Base-by-base conservation (phyloP, 768 basidiomycete genomes). In the Amanita muscaria region DNA sequence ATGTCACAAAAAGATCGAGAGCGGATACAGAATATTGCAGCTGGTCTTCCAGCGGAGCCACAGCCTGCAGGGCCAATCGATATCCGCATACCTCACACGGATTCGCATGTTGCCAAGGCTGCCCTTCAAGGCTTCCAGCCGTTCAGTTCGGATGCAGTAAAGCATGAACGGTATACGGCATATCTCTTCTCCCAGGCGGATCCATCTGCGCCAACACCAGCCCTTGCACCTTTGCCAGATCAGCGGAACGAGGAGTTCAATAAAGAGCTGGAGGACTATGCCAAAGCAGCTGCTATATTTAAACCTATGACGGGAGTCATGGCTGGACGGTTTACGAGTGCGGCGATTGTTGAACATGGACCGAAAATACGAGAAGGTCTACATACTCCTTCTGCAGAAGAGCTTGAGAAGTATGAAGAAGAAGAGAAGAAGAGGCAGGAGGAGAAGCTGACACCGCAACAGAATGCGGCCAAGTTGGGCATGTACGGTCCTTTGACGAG, bases 401-500 rank as follows among this genome's bases (percentile, higher is more conserved):
- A 77, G 33, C 62, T 66, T 2, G 60, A 62, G 12, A 62, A 63
- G 45, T 69, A 73, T 36, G 65, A 70, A 44, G 67, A 62, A 27
- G 66, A 42, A 9, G 41, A 68, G 47, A 57, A 64, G 51, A 63
- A 65, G 43, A 62, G 65, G 35, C 67, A 64, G 47, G 69, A 70
- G 41, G 74, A 82, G 51, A 76, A 83, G 37, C 73, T 83, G 51
- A 82, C 74, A 14, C 89, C 91, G 3, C 82, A 82, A 55, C 80
- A 76, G 52, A 69, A 87, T 51, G 93, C 96, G 0, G 92, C 89
- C 8, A 69, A 74, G 22, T 60, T 83, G 59, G 92, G 90, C 19
- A 91, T 94, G 87, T 98, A 83, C 57, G 96, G 96, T 0, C 69
- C 75, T 11, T 64, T 93, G 59, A 99, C 96, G 24, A 69, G 94